Evolutionary conservation across 2,329 filamentous ascomycete species (phyloP), one percentile per base, ranked within the genome.

Genomic region (Diaporthe citrichinensis): DNA sequence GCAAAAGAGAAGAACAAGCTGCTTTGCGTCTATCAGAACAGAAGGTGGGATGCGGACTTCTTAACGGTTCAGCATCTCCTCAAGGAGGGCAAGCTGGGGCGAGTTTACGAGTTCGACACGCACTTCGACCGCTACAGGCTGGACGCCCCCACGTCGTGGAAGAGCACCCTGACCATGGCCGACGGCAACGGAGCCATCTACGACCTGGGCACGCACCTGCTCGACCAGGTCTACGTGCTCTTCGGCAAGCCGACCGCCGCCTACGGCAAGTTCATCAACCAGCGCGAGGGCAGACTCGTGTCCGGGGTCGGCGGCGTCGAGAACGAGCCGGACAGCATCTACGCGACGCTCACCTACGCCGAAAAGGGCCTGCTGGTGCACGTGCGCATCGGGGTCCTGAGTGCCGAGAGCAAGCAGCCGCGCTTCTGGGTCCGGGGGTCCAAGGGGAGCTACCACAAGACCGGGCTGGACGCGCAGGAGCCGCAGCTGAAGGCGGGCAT

Each of bases 11-110:
- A 87, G 62, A 83, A 85, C 51, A 87, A 87, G 73, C 81, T 92
- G 59, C 83, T 94, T 76, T 91, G 91, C 77, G 92, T 94, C n/a
- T 94, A 93, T 83, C 92, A 94, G 86, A 94, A 95, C 86, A 90
- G 94, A 41, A 88, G 94, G 72, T 96, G 91, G 90, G 94, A 97
- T 81, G 87, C 90, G 46, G 94, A 96, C 84, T 97, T 94, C 84
- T 84, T 93, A 61, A 94, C 94, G 0, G 86, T 95, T 61, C 87
- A 87, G 79, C 88, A 92, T 78, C 87, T 96, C 36, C 80, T 95
- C 49, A 84, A 85, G 17, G 87, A 89, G 41, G 90, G 88, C 51
- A 86, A 86, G 0, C 86, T 96, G 5, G 94, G 94, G 72, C 89
- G 94, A n/a, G 85, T 96, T 53, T 89, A 93, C 72, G 94, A 96